phyloP scores from a whole-genome alignment of 164 flowering plant species.

The Buxus sempervirens region DNA sequence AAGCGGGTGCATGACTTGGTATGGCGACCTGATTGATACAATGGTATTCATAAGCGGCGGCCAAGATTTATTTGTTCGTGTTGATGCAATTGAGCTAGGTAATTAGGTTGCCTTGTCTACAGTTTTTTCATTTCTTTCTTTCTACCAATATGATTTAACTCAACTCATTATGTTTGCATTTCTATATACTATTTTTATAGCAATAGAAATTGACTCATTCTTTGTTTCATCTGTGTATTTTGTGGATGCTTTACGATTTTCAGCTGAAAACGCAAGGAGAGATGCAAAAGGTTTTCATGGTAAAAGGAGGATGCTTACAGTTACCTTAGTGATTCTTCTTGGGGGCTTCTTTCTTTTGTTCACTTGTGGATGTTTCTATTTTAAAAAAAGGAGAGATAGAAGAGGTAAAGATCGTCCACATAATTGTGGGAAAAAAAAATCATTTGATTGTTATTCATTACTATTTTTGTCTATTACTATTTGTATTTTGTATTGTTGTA shows the following conservation, averaged over 20 bases:
- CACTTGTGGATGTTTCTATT: neutral
- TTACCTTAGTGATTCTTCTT: neutral
- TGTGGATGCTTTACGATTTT: neutral
- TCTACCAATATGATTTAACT: too few species aligned
- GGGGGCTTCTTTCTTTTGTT: neutral
- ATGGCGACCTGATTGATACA: slow-evolving; percentile 23
- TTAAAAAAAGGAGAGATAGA: neutral
- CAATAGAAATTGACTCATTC: too few species aligned
- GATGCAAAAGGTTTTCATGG: neutral
- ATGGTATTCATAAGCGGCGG: slow-evolving; percentile 18
- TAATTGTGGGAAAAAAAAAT: too few species aligned
- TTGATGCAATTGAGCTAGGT: slow-evolving; percentile 26
- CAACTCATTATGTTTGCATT: too few species aligned
- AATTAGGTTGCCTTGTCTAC: neutral
- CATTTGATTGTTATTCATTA: too few species aligned
- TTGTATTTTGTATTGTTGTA: neutral
- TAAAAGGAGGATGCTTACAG: neutral
- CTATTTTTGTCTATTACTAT: neutral
- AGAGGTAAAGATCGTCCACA: too few species aligned
- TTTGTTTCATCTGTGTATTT: too few species aligned
- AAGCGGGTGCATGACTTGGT: slow-evolving; percentile 31
- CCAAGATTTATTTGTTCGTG: slow-evolving; percentile 25
- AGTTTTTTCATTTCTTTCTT: too few species aligned
- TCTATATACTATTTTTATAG: too few species aligned
- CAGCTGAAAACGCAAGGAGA: slow-evolving; percentile 11